Evolutionary conservation across 2,329 filamentous ascomycete species (phyloP).

Genomic region (Hypoxylon sp.): DNA sequence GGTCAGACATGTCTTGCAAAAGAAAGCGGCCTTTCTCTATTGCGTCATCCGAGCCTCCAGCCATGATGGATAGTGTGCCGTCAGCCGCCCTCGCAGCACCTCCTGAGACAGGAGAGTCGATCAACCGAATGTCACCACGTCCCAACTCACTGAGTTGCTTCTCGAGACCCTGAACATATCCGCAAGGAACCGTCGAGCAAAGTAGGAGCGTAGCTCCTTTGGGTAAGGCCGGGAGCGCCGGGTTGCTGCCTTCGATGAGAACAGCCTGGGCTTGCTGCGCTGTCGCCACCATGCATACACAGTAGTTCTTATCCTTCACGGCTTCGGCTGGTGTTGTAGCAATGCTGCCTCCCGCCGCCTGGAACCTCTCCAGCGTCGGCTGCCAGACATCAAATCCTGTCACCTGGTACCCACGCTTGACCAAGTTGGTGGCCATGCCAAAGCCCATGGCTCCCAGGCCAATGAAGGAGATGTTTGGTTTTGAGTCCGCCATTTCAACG

Average conservation of each 20-base stretch:
- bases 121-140: slow-evolving; percentile 74
- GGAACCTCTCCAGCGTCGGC: slow-evolving; percentile 76
- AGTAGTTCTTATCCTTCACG: slow-evolving; percentile 71
- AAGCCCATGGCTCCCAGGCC: slow-evolving; percentile 87
- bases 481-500: slow-evolving; percentile 45
- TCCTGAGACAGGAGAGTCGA: slow-evolving; percentile 81
- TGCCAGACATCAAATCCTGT: slow-evolving; percentile 80
- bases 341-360: slow-evolving; percentile 71
- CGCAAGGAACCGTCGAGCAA: slow-evolving; percentile 78
- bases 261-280: slow-evolving; percentile 77
- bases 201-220: slow-evolving; percentile 73
- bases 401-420: slow-evolving; percentile 76
- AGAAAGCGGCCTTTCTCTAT: slow-evolving; percentile 71
- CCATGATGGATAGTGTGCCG: slow-evolving; percentile 83
- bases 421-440: slow-evolving; percentile 82
- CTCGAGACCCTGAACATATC: slow-evolving; percentile 73
- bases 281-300: slow-evolving; percentile 83
- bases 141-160: slow-evolving; percentile 68
- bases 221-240: slow-evolving; percentile 66
- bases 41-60: slow-evolving; percentile 70
- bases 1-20: slow-evolving; percentile 74
- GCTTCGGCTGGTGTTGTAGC: slow-evolving; percentile 73
- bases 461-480: slow-evolving; percentile 72
- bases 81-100: slow-evolving; percentile 77
- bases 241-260: slow-evolving; percentile 71